Base-by-base conservation (phyloP, 2,329 filamentous ascomycete species). In the Curvularia sp. region DNA sequence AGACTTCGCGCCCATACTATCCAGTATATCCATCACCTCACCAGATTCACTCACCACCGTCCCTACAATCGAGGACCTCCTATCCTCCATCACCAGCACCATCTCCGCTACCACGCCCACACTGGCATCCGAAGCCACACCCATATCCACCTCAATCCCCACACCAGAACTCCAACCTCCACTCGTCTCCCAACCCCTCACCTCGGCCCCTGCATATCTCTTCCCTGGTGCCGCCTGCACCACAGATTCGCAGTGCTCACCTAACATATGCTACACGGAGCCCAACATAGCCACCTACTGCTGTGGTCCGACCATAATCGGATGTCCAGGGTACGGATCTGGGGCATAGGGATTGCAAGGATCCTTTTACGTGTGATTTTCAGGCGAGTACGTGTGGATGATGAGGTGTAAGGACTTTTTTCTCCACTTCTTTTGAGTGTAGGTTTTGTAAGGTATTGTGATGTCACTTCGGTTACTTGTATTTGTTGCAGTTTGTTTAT, bases 181-280 rank as follows among this genome's bases (percentile, higher is more conserved):
- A 15, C 26, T 5, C 12, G 31, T 8, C 31, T 12, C 31, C 22
- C 22, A 24, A 24, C 22, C 22, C 22, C 22, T 24, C 31, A 33
- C 9, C 9, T 33, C 31, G 15, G 9, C 31, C 31, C 3, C 31
- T 2, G 10, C 12, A 13, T 33, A 33, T 18, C 28, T 55, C 18
- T 13, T 38, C 5, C 44, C 46, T 4, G 20, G 22, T 13, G 53
- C 44, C 2, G 3, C 2, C 1, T 55, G 44, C 13, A 41, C 35
- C 3, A 2, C 20, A 10, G 30, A 49, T 38, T 13, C 53, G 3
- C 38, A 55, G 26, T 55, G 53, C 46, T 20, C 35, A 13, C 53
- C 46, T 12, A 43, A 49, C 10, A n/a, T 35, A 26, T 55, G 46
- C 18, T 26, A 49, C 20, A 55, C 53, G 10, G 20, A 33, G 5